These are phyloP conservation scores for Chaetomium olivaceum DNA, from an alignment of 2,329 filamentous ascomycete species.

Conservation along the genomic window DNA sequence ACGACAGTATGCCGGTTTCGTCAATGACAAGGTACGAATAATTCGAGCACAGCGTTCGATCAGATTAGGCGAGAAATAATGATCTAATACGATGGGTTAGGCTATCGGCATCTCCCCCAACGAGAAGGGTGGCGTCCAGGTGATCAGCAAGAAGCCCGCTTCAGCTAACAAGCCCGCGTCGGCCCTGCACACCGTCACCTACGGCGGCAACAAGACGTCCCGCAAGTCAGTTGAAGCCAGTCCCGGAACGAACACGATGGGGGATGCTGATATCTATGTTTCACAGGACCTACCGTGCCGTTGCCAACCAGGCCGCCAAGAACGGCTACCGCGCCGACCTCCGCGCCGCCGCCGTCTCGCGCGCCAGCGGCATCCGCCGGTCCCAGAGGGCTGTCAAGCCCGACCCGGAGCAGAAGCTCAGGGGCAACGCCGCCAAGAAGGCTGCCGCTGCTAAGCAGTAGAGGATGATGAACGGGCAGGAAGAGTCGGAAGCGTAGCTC, in stretches of 20 bases:
- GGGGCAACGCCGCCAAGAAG: constrained; percentile 78
- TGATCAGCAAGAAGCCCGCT: constrained; percentile 82
- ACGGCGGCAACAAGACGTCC: constrained; percentile 69
- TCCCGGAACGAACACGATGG: background rate
- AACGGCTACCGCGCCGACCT: constrained; percentile 81
- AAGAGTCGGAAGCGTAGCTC: constrained; percentile 25
- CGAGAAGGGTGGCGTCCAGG: constrained; percentile 76
- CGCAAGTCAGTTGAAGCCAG: constrained; percentile 66
- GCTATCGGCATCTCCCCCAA: constrained; percentile 76
- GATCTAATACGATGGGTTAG: constrained; percentile 49
- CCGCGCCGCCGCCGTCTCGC: constrained; percentile 75
- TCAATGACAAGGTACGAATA: constrained; percentile 80
- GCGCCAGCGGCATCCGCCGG: constrained; percentile 80
- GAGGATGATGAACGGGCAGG: constrained; percentile 19
- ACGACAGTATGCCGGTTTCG: constrained; percentile 80
- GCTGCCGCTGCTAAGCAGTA: constrained; percentile 60
- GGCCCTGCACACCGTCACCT: constrained; percentile 64
- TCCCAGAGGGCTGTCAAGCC: constrained; percentile 80
- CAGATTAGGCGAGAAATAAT: constrained; percentile 11
- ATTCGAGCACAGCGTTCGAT: constrained; percentile 12
- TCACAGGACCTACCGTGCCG: constrained; percentile 78
- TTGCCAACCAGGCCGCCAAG: constrained; percentile 82
- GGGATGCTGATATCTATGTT: constrained; percentile 28
- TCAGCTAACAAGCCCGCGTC: constrained; percentile 72
- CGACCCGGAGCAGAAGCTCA: constrained; percentile 69